A percentile compares a stretch with the other conserved stretches of the same genome.
Evolutionary conservation across 495 filamentous ascomycete genomes (phyloP).

Genomic region (Xylaria telfairii): DNA sequence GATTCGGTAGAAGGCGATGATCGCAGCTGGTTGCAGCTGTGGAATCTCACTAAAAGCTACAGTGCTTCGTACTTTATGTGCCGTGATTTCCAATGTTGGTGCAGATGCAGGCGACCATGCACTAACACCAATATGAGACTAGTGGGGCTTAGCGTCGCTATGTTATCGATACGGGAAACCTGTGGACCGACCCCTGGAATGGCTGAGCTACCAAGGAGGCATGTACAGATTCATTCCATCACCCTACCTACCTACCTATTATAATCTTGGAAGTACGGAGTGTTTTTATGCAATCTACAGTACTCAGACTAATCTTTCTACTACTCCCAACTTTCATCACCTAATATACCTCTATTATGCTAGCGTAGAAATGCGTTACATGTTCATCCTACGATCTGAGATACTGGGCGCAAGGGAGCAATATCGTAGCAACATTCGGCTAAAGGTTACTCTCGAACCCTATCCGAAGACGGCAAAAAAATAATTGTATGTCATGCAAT

Average conservation of each 20-base stretch:
- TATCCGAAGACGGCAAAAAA: neutral
- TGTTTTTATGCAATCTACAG: neutral
- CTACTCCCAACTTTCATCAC: neutral
- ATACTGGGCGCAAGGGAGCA: neutral
- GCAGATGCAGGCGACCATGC: neutral
- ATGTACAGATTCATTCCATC: too few species aligned
- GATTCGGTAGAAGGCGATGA: slow-evolving; percentile 27
- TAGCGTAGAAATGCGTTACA: neutral
- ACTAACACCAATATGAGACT: neutral
- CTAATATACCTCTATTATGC: neutral
- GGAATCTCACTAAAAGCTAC: slow-evolving; percentile 11
- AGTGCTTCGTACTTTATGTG: too few species aligned
- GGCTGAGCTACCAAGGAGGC: too few species aligned
- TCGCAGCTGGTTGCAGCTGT: slow-evolving; percentile 37
- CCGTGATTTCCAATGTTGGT: neutral
- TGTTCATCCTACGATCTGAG: neutral
- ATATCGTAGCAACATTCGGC: neutral
- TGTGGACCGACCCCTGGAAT: too few species aligned
- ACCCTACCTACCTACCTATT: too few species aligned
- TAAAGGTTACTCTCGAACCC: neutral
- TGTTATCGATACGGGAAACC: neutral
- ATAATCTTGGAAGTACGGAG: too few species aligned
- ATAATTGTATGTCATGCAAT: neutral
- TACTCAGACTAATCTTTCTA: neutral
- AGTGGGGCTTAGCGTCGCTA: neutral